These are phyloP conservation scores for Gorgonomyces haynaldii DNA, from an alignment of 192 early-diverging fungal species.

Conservation along the genomic window DNA sequence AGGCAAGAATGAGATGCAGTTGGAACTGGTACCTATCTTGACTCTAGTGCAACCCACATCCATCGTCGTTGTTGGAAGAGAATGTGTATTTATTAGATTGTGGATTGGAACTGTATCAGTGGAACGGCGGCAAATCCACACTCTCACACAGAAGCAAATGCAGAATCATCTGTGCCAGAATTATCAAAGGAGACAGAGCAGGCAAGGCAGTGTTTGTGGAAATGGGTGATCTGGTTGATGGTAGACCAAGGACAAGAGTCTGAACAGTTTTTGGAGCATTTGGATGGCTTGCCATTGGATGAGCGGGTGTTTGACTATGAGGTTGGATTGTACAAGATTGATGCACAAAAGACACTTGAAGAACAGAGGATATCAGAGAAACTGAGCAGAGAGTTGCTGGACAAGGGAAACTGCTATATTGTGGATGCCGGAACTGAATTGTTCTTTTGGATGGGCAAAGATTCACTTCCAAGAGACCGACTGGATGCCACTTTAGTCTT, in stretches of 20 bases:
- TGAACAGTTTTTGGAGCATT: slow-evolving; percentile 1
- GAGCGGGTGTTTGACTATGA: no score
- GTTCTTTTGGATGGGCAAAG: slow-evolving; percentile 38
- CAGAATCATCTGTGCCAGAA: slow-evolving; percentile 23
- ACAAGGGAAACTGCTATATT: slow-evolving; percentile 25
- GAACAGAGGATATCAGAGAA: slow-evolving; percentile 1
- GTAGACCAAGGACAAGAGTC: slow-evolving; percentile 13
- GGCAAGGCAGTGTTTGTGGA: slow-evolving; percentile 22
- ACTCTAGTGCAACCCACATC: slow-evolving; percentile 11
- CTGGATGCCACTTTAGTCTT: slow-evolving; percentile 24
- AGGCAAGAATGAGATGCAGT: slow-evolving; percentile 15
- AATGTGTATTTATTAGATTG: slow-evolving; percentile 32
- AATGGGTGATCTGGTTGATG: slow-evolving; percentile 10
- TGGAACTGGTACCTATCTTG: slow-evolving; percentile 18
- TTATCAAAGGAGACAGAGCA: slow-evolving; percentile 24
- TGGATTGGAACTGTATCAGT: slow-evolving; percentile 29
- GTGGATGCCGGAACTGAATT: slow-evolving; percentile 35
- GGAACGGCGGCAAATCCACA: slow-evolving; percentile 26
- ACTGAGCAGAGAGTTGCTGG: slow-evolving; percentile 16
- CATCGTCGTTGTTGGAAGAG: slow-evolving; percentile 9
- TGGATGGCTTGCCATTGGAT: not conserved
- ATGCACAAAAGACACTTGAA: not conserved
- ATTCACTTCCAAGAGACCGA: slow-evolving; percentile 7
- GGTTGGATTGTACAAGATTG: no score
- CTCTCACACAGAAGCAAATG: slow-evolving; percentile 21